These are phyloP conservation scores for Penicillium freii DNA, from an alignment of 2,329 filamentous ascomycete genomes.

Conservation along the genomic window DNA sequence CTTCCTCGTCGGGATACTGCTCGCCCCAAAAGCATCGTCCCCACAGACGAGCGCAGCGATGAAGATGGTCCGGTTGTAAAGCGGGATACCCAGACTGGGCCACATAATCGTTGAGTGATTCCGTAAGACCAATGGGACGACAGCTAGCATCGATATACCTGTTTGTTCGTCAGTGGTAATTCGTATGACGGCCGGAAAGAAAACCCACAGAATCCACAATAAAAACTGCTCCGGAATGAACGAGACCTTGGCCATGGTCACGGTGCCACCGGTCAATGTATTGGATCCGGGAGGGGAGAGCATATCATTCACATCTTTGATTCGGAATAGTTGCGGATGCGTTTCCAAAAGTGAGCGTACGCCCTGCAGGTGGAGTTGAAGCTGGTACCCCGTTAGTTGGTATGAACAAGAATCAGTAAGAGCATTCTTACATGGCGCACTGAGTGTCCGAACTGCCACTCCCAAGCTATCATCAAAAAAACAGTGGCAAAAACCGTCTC, in stretches of 20 bases:
- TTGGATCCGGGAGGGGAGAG: constrained; percentile 24
- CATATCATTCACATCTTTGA: constrained; percentile 32
- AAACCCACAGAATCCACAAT: constrained; percentile 36
- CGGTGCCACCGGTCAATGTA: constrained; percentile 8
- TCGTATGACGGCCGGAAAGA: not conserved
- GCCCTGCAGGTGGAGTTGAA: constrained; percentile 38
- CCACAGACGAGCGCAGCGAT: constrained; percentile 37
- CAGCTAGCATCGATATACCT: constrained; percentile 34
- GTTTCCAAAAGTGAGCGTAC: constrained; percentile 38
- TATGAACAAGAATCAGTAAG: not conserved
- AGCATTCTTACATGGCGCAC: constrained; percentile 23
- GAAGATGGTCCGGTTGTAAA: constrained; percentile 34
- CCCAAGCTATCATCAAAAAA: constrained; percentile 39
- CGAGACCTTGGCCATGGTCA: constrained; percentile 24
- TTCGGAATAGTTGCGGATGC: constrained; percentile 34
- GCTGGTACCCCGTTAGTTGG: constrained; percentile 1
- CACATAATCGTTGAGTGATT: constrained; percentile 36
- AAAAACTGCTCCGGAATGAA: constrained; percentile 39
- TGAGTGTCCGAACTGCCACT: constrained; percentile 39
- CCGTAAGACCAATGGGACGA: constrained; percentile 29
- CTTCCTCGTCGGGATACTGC: constrained; percentile 37
- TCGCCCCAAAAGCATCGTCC: constrained; percentile 38
- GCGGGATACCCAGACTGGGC: constrained; percentile 33
- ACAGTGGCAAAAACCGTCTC: constrained; percentile 39
- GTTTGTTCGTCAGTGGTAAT: not conserved